Evolutionary conservation across 2,329 filamentous ascomycete genomes (phyloP).

Genomic region (Aspergillus sp.): DNA sequence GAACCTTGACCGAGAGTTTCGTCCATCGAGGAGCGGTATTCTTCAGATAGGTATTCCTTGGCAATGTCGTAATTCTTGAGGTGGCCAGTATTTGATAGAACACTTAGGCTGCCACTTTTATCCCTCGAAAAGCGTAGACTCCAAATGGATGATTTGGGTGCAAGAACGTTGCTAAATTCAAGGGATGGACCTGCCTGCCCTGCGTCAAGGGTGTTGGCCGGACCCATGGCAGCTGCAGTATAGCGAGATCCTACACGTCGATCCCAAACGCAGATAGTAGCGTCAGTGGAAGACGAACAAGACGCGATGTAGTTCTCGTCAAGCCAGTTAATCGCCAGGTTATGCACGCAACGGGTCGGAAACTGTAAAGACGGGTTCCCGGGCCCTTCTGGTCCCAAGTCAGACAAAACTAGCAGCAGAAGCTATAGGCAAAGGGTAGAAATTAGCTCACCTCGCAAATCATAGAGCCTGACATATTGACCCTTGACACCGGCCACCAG

Average conservation of each 20-base stretch:
- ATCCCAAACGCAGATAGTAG: slow-evolving; percentile 56
- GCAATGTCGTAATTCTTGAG: slow-evolving; percentile 50
- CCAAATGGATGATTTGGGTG: slow-evolving; percentile 49
- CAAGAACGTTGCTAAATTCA: slow-evolving; percentile 49
- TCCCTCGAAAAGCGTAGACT: slow-evolving; percentile 54
- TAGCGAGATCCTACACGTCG: slow-evolving; percentile 41
- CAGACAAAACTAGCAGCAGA: slow-evolving; percentile 1
- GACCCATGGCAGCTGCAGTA: slow-evolving; percentile 27
- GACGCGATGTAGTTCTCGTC: slow-evolving; percentile 60
- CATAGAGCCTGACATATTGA: slow-evolving; percentile 54
- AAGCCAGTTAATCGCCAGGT: slow-evolving; percentile 54
- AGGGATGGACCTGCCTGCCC: slow-evolving; percentile 44
- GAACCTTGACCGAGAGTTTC: slow-evolving; percentile 34
- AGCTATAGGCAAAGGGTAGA: slow-evolving; percentile 2
- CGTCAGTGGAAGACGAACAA: slow-evolving; percentile 46
- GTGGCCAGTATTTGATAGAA: slow-evolving; percentile 52
- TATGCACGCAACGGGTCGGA: slow-evolving; percentile 54
- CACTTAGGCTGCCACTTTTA: slow-evolving; percentile 50
- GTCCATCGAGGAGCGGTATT: slow-evolving; percentile 31
- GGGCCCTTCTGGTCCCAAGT: slow-evolving; percentile 20
- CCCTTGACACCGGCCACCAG: slow-evolving; percentile 54
- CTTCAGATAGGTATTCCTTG: slow-evolving; percentile 41
- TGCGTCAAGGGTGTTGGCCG: slow-evolving; percentile 21
- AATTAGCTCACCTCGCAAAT: slow-evolving; percentile 46
- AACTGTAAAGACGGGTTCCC: slow-evolving; percentile 40